Evolutionary conservation across 2,329 filamentous ascomycete species (phyloP), one percentile per base, ranked within the genome.

Genomic region (Cytospora paraplurivora): DNA sequence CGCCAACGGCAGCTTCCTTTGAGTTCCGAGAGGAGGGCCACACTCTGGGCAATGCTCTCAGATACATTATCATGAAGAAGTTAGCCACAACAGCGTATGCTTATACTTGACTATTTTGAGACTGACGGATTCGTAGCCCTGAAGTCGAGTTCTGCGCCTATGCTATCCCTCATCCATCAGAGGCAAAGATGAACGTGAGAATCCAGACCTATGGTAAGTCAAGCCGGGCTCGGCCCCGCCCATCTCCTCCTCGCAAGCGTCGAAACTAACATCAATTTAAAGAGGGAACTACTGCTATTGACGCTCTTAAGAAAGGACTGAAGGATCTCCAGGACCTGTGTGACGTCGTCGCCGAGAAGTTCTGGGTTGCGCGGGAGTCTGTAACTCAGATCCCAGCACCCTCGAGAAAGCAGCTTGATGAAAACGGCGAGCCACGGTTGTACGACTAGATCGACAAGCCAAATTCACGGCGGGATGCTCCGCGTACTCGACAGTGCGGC

Each of bases 21-120:
- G 92, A 98, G 75, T 96, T 99, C 71, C 87, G 91, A 65, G 88
- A 92, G 53, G 95, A 99, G 79, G 93, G 96, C 51, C 95, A 99
- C 77, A 99, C 95, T 0, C 81, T 99, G 59, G 95, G 95, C 34
- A 99, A 99, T 77, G 92, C 93, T 11, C 79, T 99, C 70, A 86
- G 95, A 72, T 98, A 93, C 75, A 90, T 97, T 67, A 96, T 99
- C 72, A 97, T 97, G 91, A 98, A 98, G 79, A 99, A 99, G 94
- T 97, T 81, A 68, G 86, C 73, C 54, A 35, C 21, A 6, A n/a
- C 10, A 47, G 41, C 41, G 32, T 6, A 8, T 15, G 32, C 54
- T 32, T n/a, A 47, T 59, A 50, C 38, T 55, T 41, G 17, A 15
- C 11, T 7, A 56, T 11, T 11, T 17, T 54, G 7, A n/a, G 57